A percentile compares a stretch with the other conserved stretches of the same genome.
Evolutionary conservation across 768 basidiomycete genomes (phyloP).

Genomic region (Tulasnella sp.): DNA sequence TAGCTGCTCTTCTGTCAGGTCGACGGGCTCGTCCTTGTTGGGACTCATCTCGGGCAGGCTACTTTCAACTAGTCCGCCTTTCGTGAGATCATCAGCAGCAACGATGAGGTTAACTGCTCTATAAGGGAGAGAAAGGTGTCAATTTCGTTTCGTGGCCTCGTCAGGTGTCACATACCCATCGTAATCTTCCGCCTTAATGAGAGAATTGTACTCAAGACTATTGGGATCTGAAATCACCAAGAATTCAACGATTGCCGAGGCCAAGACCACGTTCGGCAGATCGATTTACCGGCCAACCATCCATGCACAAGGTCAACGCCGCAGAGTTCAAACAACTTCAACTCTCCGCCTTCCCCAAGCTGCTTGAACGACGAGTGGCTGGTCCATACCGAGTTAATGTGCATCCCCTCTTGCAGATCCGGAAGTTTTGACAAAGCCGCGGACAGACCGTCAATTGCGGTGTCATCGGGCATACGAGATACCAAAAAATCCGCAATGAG

Average conservation of each 20-base stretch:
- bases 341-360: slow-evolving; percentile 50
- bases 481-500: slow-evolving; percentile 76
- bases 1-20: slow-evolving; percentile 42
- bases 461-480: slow-evolving; percentile 34
- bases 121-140: slow-evolving; percentile 41
- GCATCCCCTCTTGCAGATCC: slow-evolving; percentile 72
- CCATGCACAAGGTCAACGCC: slow-evolving; percentile 77
- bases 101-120: slow-evolving; percentile 60
- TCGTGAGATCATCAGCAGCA: slow-evolving; percentile 62
- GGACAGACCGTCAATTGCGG: slow-evolving; percentile 31
- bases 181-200: slow-evolving; percentile 34
- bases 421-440: slow-evolving; percentile 68
- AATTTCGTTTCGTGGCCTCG: neutral
- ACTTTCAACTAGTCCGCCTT: slow-evolving; percentile 43
- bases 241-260: neutral
- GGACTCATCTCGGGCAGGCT: slow-evolving; percentile 24
- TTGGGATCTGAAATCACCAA: slow-evolving; percentile 37
- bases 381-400: slow-evolving; percentile 77
- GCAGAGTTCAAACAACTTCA: slow-evolving; percentile 73
- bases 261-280: neutral
- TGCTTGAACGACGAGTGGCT: slow-evolving; percentile 56
- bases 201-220: slow-evolving; percentile 42
- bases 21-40: slow-evolving; percentile 20
- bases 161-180: slow-evolving; percentile 22
- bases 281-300: slow-evolving; percentile 38